phyloP scores from a whole-genome alignment of 2,329 filamentous ascomycete species.

The Diaporthe batatas region DNA sequence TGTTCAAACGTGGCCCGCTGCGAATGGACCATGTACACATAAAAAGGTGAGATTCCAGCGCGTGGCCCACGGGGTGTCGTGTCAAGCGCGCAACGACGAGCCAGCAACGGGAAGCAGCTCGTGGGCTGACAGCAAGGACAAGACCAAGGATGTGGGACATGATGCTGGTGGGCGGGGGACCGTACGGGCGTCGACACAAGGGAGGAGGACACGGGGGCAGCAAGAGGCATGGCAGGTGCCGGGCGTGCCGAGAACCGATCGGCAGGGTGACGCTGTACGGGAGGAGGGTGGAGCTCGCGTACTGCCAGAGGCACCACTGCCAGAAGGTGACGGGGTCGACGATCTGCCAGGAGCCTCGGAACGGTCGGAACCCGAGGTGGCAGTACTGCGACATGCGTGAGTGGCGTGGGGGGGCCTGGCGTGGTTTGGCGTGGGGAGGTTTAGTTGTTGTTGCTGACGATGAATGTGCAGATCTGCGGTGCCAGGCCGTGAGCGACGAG shows the following conservation, averaged over 20 bases:
- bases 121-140: not conserved
- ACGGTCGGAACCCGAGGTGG: constrained; percentile 34
- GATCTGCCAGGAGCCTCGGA: constrained; percentile 37
- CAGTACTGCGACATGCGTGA: constrained; percentile 39
- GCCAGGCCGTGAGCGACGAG: constrained; percentile 42
- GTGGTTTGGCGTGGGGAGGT: not conserved
- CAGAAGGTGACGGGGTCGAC: constrained; percentile 23
- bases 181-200: constrained; percentile 9
- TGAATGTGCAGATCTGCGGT: constrained; percentile 28
- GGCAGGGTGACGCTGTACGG: constrained; percentile 34
- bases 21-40: constrained; percentile 3
- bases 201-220: constrained; percentile 8
- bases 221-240: constrained; percentile 30
- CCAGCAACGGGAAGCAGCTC: not conserved
- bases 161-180: constrained; percentile 27
- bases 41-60: not conserved
- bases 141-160: constrained; percentile 39
- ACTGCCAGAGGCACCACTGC: constrained; percentile 41
- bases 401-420: not conserved
- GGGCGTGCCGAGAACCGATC: constrained; percentile 32
- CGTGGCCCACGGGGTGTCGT: not conserved
- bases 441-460: not conserved
- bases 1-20: constrained; percentile 1
- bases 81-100: not conserved
- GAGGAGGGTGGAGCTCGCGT: constrained; percentile 30